phyloP scores from a whole-genome alignment of 306 rosid genomes.

The Gastrolobium bilobum region DNA sequence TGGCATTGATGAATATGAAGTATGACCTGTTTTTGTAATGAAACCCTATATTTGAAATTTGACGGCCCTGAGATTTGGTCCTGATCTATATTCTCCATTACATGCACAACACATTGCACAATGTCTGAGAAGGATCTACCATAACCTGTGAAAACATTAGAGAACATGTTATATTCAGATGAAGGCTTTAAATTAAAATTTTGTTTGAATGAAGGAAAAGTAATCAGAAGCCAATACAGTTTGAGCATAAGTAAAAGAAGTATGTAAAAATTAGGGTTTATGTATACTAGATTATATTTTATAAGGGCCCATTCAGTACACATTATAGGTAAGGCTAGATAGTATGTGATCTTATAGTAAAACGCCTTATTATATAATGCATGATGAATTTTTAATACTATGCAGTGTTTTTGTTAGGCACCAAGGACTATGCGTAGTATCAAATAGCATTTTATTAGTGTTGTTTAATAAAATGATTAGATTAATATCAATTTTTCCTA shows the following conservation, averaged over 20 bases:
- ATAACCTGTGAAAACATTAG: constrained; percentile 70
- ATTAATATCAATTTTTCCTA: too few species aligned
- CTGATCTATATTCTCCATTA: constrained; percentile 72
- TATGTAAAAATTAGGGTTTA: not conserved
- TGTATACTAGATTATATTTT: not conserved
- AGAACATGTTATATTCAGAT: constrained; percentile 37
- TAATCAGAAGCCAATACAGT: not conserved
- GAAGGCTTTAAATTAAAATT: not conserved
- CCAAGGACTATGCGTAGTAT: too few species aligned
- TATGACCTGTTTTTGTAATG: constrained; percentile 92
- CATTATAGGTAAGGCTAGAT: not conserved
- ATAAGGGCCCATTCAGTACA: not conserved
- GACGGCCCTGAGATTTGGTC: constrained; percentile 79
- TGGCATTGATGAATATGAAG: constrained; percentile 45
- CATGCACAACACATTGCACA: constrained; percentile 79
- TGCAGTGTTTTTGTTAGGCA: not conserved
- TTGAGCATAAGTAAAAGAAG: not conserved
- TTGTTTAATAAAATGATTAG: too few species aligned
- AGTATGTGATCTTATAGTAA: not conserved
- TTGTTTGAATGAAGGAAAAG: not conserved
- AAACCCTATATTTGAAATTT: constrained; percentile 84
- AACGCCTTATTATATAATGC: not conserved
- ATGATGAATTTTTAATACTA: not conserved
- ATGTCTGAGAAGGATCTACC: constrained; percentile 83
- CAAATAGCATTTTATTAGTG: too few species aligned